Evolutionary conservation across 192 early-diverging fungal genomes (phyloP).

Genomic region (Linnemannia zychae): DNA sequence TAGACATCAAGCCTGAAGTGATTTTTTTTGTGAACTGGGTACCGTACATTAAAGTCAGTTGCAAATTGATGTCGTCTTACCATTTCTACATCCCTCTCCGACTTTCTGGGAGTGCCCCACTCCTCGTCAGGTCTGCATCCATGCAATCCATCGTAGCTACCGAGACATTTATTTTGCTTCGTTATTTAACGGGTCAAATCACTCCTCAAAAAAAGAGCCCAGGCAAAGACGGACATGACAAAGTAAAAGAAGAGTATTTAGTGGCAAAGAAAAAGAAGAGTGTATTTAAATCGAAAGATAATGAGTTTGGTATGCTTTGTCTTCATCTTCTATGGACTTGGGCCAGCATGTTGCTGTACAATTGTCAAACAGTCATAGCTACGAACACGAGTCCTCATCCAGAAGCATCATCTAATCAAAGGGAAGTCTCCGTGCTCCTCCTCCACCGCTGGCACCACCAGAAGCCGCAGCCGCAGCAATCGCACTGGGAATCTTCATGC

Average conservation of each 20-base stretch:
- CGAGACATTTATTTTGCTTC: no score
- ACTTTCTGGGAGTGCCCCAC: no score
- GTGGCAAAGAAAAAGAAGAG: constrained; percentile 8
- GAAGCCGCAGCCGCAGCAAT: constrained; percentile 77
- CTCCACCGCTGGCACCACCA: constrained; percentile 34
- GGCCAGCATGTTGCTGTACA: no score
- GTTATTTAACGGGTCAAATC: no score
- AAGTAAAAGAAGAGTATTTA: constrained; percentile 4
- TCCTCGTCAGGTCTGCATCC: no score
- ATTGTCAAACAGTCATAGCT: neutral
- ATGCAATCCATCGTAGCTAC: no score
- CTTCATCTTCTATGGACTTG: no score
- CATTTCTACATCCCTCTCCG: no score
- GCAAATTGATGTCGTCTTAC: no score
- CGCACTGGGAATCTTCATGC: constrained; percentile 85
- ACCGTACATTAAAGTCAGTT: no score
- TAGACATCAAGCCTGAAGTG: no score
- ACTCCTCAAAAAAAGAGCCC: neutral
- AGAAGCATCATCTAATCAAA: constrained; percentile 44
- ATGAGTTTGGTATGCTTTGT: neutral
- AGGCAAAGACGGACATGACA: neutral
- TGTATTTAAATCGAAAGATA: neutral
- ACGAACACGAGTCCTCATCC: neutral
- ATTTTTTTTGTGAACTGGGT: no score
- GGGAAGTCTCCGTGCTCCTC: constrained; percentile 47